These are phyloP conservation scores for Coemansia sp. DNA, from an alignment of 192 early-diverging fungal species.

Conservation along the genomic window DNA sequence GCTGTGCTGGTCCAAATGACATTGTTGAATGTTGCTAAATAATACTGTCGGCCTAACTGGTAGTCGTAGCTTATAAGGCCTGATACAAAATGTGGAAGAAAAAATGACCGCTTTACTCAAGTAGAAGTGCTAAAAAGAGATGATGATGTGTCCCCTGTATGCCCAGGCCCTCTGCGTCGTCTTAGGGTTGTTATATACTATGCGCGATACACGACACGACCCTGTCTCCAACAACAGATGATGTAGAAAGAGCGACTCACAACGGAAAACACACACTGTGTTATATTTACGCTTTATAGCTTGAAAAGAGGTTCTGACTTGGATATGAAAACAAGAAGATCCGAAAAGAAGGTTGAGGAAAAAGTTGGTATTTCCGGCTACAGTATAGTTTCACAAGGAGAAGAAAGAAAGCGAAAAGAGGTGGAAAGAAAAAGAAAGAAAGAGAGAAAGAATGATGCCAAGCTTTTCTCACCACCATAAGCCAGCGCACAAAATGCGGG, in stretches of 20 bases:
- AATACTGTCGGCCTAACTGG: not conserved
- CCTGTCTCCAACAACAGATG: not conserved
- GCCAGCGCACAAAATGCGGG: no score
- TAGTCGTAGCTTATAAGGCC: no score
- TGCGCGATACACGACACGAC: not conserved
- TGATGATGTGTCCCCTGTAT: no score
- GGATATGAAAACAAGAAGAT: not conserved
- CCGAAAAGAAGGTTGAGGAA: not conserved
- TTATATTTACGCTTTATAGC: conserved; percentile 6
- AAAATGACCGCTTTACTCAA: no score
- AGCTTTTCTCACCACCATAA: no score
- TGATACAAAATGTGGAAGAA: no score
- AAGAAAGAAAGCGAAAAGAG: not conserved
- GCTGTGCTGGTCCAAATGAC: conserved; percentile 36
- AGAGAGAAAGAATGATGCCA: no score
- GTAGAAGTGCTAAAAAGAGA: no score
- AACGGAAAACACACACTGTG: not conserved
- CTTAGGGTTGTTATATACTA: not conserved
- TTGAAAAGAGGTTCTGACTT: not conserved
- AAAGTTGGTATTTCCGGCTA: not conserved
- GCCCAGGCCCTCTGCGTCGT: not conserved
- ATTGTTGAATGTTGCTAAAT: conserved; percentile 11
- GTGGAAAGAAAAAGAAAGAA: not conserved
- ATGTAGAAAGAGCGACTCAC: not conserved
- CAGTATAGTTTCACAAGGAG: not conserved